Conservation (phyloP, 768 basidiomycete species). For the Lactarius deliciosus region DNA sequence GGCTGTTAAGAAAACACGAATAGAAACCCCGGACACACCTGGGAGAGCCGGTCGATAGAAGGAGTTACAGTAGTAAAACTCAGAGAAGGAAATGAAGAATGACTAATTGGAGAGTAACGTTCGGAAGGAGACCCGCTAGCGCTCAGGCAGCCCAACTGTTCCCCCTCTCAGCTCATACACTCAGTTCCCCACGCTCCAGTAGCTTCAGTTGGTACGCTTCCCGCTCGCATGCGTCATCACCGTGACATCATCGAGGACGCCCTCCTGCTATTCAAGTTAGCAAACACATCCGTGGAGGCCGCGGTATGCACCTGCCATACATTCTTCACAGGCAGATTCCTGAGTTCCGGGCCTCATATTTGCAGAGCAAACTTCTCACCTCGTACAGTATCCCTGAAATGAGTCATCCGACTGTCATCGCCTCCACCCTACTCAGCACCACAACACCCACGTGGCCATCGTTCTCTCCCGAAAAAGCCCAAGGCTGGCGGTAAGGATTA, state of each 20-base stretch:
- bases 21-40: conserved; percentile 24
- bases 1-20: conserved; percentile 43
- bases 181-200: conserved; percentile 10
- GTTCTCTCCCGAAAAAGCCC: too few species aligned
- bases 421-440: conserved; percentile 31
- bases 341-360: conserved; percentile 15
- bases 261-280: too few species aligned
- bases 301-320: conserved; percentile 32
- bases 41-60: not conserved
- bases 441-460: conserved; percentile 31
- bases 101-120: conserved; percentile 42
- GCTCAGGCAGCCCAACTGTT: too few species aligned
- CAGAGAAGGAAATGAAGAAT: conserved; percentile 51
- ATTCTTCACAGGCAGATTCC: conserved; percentile 4
- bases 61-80: conserved; percentile 25
- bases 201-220: conserved; percentile 34
- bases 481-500: too few species aligned
- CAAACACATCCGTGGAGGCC: conserved; percentile 47
- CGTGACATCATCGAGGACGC: conserved; percentile 46
- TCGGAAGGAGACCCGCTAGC: too few species aligned
- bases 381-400: too few species aligned
- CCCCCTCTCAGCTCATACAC: too few species aligned
- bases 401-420: too few species aligned
- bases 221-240: conserved; percentile 44
- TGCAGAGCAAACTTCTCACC: too few species aligned